Evolutionary conservation across 306 rosid species (phyloP).

Genomic region (Heteromeles arbutifolia): DNA sequence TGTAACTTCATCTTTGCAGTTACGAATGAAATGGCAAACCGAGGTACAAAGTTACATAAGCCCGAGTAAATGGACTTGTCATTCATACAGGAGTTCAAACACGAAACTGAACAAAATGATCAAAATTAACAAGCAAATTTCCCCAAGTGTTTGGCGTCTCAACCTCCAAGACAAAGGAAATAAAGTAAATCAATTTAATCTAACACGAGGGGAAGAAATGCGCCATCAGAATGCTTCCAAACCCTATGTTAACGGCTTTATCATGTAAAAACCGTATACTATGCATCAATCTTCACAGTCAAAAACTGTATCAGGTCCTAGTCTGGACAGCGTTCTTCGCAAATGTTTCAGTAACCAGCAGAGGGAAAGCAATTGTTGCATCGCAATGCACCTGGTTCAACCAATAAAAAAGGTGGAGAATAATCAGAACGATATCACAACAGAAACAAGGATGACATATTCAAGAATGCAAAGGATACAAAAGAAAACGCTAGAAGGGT

Average conservation of each 20-base stretch:
- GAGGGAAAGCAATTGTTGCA: slow-evolving; percentile 80
- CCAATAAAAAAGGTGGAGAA: not conserved
- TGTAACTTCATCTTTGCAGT: not conserved
- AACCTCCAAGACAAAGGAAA: not conserved
- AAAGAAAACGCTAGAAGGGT: not conserved
- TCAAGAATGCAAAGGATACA: not conserved
- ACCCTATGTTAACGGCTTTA: not conserved
- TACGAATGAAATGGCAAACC: not conserved
- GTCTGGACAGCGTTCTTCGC: slow-evolving; percentile 34
- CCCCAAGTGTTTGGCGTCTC: not conserved
- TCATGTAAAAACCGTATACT: not conserved
- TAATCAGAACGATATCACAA: not conserved
- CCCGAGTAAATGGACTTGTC: not conserved
- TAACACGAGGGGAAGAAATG: not conserved
- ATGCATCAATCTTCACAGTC: slow-evolving; percentile 2
- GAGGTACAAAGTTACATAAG: not conserved
- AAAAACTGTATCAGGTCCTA: not conserved
- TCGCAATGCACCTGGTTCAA: slow-evolving; percentile 73
- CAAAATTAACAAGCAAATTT: not conserved
- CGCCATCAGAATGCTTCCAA: not conserved
- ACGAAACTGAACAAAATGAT: not conserved
- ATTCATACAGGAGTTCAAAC: not conserved
- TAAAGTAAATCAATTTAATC: not conserved
- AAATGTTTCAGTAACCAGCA: slow-evolving; percentile 72
- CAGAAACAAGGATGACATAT: not conserved